A percentile compares a stretch with the other conserved stretches of the same genome.
These are phyloP conservation scores for Trametes meyenii DNA, from an alignment of 768 basidiomycete species.

Conservation along the genomic window DNA sequence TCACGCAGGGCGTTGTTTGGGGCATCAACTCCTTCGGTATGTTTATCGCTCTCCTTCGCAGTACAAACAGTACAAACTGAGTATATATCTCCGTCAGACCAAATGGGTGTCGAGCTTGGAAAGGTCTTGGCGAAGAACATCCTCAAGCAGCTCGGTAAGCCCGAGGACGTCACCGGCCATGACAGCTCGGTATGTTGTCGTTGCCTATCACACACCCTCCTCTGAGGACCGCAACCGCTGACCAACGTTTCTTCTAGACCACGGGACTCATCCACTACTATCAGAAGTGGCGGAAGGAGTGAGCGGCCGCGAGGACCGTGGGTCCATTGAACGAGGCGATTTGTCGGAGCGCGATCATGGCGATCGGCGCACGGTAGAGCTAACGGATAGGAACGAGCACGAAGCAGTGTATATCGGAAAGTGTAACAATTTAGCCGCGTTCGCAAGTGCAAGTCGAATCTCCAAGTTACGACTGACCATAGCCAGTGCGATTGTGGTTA, in stretches of 20 bases:
- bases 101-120: constrained; percentile 99
- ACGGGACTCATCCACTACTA: constrained; percentile 97
- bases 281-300: constrained; percentile 82
- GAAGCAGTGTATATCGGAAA: constrained; percentile 23
- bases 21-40: constrained; percentile 97
- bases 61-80: neutral
- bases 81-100: constrained; percentile 55
- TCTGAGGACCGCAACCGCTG: constrained; percentile 10
- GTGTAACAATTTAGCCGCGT: constrained; percentile 24
- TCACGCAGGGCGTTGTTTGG: constrained; percentile 96
- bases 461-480: neutral
- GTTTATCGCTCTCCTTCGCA: constrained; percentile 25
- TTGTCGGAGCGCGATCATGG: neutral
- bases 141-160: constrained; percentile 80
- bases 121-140: constrained; percentile 98
- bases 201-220: neutral
- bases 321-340: neutral
- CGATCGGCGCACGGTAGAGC: neutral
- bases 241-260: constrained; percentile 53
- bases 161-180: constrained; percentile 81
- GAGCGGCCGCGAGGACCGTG: neutral
- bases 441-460: neutral
- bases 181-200: constrained; percentile 69
- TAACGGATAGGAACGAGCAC: neutral
- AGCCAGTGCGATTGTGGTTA: neutral